Evolutionary conservation across 192 early-diverging fungal species (phyloP), one percentile per base, ranked within the genome.

Genomic region (Rhizophagus prolifer): DNA sequence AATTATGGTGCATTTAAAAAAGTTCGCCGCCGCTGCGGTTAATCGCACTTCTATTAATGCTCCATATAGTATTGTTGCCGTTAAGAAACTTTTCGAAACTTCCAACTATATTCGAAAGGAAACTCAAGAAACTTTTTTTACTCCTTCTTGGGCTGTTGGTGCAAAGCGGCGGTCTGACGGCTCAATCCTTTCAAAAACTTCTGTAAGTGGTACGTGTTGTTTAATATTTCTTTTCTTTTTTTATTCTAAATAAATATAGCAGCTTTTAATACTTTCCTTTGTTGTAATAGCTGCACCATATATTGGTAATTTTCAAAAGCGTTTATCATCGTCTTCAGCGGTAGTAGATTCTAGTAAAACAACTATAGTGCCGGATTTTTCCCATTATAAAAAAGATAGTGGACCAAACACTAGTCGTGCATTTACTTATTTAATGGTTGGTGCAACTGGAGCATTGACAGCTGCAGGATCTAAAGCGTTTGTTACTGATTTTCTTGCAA

Each of bases 361-460:
- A n/a, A 86, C 86, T 59, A 82, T 85, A 78, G 83, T 95, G 64
- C 93, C 93, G 44, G 90, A 91, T 84, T 93, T 93, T 76, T 86
- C 88, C 50, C 90, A 89, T 83, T 95, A 93, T 86, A 92, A 89
- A 77, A 91, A 90, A 83, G 74, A 75, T 80, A 87, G 85, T 26
- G 87, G 86, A 36, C 82, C 77, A 63, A 81, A 92, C 64, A 85
- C 88, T 80, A 90, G 87, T 86, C 94, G 94, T 61, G 86, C 88
- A 46, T 92, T 94, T 79, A 89, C 96, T 73, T 99, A 99, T 86
- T 92, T 95, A 80, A 92, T 99, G 93, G 89, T 99, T 26, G 97
- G 97, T 19, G 89, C 93, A 67, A 95, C 94, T 44, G 92, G 93
- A 66, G 87, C 92, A 28, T 82, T 99, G 44, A 85, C 90, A 71